Evolutionary conservation across 176 grass and related monocot species (phyloP).

Genomic region (Hyparrhenia diplandra): DNA sequence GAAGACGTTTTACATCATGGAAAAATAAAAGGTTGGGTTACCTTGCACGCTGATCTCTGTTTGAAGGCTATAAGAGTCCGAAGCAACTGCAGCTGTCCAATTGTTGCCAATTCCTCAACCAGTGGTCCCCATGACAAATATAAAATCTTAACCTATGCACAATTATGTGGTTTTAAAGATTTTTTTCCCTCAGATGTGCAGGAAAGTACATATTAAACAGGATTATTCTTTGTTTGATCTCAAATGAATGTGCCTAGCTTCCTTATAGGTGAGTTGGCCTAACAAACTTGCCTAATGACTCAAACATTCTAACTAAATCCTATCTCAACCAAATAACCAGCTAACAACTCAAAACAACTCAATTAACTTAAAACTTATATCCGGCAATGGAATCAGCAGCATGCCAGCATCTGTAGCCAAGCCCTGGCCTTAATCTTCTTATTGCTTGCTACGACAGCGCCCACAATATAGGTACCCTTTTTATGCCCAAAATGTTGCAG

Average conservation of each 20-base stretch:
- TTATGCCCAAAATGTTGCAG: background rate
- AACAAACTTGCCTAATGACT: background rate
- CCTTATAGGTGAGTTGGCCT: background rate
- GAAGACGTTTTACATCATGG: background rate
- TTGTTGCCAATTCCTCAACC: slow-evolving; percentile 54
- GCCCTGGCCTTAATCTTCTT: background rate
- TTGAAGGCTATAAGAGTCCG: slow-evolving; percentile 57
- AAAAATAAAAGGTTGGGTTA: slow-evolving; percentile 20
- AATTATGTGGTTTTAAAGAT: background rate
- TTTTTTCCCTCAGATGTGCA: background rate
- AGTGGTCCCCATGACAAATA: slow-evolving; percentile 51
- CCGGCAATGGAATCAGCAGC: background rate
- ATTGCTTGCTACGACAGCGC: background rate
- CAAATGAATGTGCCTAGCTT: background rate
- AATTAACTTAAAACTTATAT: background rate
- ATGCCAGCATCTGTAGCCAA: background rate
- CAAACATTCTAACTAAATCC: background rate
- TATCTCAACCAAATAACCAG: background rate
- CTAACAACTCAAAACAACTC: background rate
- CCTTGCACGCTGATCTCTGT: slow-evolving; percentile 58
- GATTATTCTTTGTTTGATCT: background rate
- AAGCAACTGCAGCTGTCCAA: slow-evolving; percentile 72
- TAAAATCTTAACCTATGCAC: slow-evolving; percentile 46
- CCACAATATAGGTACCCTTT: background rate
- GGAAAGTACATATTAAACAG: background rate